phyloP scores from a whole-genome alignment of 768 basidiomycete species.

The Pleurotus tuber-regium region DNA sequence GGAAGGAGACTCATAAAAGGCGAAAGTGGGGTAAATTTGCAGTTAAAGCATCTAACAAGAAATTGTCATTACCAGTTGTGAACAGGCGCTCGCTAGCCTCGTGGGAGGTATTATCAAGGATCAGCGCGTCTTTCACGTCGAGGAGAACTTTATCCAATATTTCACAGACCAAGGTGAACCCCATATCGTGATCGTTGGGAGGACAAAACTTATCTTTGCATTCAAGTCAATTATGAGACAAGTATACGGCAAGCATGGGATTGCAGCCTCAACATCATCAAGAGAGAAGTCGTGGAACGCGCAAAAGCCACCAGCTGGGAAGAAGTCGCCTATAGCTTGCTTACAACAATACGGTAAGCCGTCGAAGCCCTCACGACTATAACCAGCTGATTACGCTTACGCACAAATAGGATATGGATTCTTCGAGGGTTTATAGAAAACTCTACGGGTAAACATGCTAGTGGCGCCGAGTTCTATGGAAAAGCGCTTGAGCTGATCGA shows the following conservation, averaged over 20 bases:
- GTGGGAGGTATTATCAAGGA: conserved; percentile 38
- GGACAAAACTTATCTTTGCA: no score
- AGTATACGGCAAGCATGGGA: not conserved
- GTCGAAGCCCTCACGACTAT: no score
- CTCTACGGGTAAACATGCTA: conserved; percentile 12
- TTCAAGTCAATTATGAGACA: not conserved
- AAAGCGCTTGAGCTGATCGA: conserved; percentile 38
- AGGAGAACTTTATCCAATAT: not conserved
- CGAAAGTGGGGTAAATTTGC: not conserved
- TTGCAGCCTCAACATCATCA: not conserved
- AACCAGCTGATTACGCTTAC: no score
- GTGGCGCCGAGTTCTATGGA: conserved; percentile 30
- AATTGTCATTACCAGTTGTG: no score
- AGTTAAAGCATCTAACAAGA: no score
- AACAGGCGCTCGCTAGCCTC: conserved; percentile 28
- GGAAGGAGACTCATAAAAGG: not conserved
- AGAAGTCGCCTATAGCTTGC: not conserved
- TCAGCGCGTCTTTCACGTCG: not conserved
- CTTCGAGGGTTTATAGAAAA: conserved; percentile 32
- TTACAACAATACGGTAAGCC: not conserved
- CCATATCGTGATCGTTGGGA: no score
- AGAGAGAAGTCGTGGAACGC: not conserved
- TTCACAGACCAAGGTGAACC: not conserved
- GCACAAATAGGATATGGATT: conserved; percentile 37
- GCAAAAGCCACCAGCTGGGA: not conserved